Evolutionary conservation across 1,139 yeast species (phyloP).

Genomic region (Nakaseomyces nivariensis): DNA sequence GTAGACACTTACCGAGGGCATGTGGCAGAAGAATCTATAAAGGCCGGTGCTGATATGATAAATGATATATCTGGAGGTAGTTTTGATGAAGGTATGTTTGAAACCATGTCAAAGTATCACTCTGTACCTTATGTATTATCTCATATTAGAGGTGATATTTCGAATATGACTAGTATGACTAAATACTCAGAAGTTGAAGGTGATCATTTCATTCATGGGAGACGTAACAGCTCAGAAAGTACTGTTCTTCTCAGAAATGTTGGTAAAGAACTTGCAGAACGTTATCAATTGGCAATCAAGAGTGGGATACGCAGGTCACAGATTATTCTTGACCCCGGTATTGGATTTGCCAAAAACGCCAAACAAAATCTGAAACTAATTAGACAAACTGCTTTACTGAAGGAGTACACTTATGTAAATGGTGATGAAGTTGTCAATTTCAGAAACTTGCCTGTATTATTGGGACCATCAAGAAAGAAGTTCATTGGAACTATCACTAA

Average conservation of each 20-base stretch:
- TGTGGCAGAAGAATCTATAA: constrained; percentile 63
- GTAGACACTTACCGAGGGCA: constrained; percentile 73
- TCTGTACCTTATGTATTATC: constrained; percentile 68
- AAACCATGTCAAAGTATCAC: constrained; percentile 53
- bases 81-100: constrained; percentile 50
- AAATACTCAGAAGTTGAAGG: constrained; percentile 38
- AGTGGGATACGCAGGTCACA: constrained; percentile 83
- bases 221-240: constrained; percentile 9
- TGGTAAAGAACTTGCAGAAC: constrained; percentile 52
- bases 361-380: constrained; percentile 61
- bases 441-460: constrained; percentile 45
- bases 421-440: constrained; percentile 13
- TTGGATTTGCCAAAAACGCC: constrained; percentile 80
- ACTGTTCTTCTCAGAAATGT: constrained; percentile 34
- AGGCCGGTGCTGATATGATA: constrained; percentile 80
- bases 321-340: constrained; percentile 83
- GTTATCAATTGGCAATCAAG: constrained; percentile 46
- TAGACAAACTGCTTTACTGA: constrained; percentile 46
- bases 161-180: constrained; percentile 57
- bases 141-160: constrained; percentile 79
- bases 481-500: constrained; percentile 68
- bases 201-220: constrained; percentile 29
- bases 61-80: constrained; percentile 84
- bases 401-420: constrained; percentile 37
- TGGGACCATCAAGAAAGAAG: constrained; percentile 83